phyloP scores from a whole-genome alignment of 345 rosid genomes.

The Psidium guajava region DNA sequence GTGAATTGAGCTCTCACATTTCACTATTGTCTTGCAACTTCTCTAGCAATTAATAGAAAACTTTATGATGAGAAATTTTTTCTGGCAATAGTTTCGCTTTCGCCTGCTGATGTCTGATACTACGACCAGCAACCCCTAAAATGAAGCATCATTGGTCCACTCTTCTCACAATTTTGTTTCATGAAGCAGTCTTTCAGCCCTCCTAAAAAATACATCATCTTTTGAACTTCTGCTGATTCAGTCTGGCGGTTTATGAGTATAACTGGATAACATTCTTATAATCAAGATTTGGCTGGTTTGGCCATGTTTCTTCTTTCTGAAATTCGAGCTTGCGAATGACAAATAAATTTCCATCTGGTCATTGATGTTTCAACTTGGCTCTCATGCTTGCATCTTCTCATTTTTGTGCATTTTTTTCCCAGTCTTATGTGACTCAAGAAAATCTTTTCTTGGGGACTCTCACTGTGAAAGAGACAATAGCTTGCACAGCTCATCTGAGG shows the following conservation, averaged over 20 bases:
- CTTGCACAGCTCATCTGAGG: slow-evolving; percentile 41
- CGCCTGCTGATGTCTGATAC: neutral
- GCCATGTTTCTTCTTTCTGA: neutral
- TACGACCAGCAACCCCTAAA: neutral
- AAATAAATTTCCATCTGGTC: neutral
- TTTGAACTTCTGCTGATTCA: neutral
- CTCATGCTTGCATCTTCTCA: neutral
- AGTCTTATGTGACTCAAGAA: slow-evolving; percentile 51
- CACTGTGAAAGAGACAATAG: slow-evolving; percentile 34
- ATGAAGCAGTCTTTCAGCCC: neutral
- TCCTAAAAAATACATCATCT: neutral
- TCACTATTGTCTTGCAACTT: no score
- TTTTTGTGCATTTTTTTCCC: neutral
- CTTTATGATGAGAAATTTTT: neutral
- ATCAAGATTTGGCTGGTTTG: neutral
- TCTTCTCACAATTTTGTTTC: neutral
- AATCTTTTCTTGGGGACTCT: slow-evolving; percentile 26
- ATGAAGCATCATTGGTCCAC: neutral
- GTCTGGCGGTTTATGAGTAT: neutral
- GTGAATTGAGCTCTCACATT: no score
- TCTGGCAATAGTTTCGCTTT: neutral
- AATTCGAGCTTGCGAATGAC: neutral
- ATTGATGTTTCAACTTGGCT: neutral
- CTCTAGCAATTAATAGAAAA: neutral
- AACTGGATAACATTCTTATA: neutral